Percentiles rank a stretch among this genome's conserved stretches.
Conservation (phyloP, 2,329 filamentous ascomycete genomes). For the Ilyonectria destructans region DNA sequence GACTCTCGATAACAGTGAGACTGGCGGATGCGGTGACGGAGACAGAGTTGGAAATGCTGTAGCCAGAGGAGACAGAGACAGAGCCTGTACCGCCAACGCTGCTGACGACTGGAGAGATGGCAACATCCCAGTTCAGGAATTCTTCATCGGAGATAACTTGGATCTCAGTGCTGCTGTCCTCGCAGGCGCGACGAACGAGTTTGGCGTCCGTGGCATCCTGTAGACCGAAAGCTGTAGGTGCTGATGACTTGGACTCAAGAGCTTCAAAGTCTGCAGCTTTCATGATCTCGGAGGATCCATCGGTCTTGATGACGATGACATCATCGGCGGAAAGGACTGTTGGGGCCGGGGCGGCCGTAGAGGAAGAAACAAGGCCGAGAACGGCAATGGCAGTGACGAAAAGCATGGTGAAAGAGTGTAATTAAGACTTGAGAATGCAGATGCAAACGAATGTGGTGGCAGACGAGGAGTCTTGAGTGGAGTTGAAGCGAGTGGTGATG, state of each 20-base stretch:
- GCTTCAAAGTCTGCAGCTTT: conserved; percentile 38
- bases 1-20: conserved; percentile 14
- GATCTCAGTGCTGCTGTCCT: conserved; percentile 42
- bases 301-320: conserved; percentile 39
- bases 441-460: conserved; percentile 7
- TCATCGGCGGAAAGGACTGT: conserved; percentile 35
- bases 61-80: conserved; percentile 34
- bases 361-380: conserved; percentile 36
- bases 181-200: conserved; percentile 31
- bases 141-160: conserved; percentile 40
- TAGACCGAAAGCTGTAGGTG: conserved; percentile 9
- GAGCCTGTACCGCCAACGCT: conserved; percentile 34
- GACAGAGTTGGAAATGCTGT: conserved; percentile 38
- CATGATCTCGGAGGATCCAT: conserved; percentile 41
- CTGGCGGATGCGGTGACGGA: conserved; percentile 15
- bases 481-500: too few relatives aligned
- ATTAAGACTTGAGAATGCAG: conserved; percentile 2
- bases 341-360: conserved; percentile 33
- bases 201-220: neutral
- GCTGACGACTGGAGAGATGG: conserved; percentile 44
- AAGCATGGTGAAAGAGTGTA: conserved; percentile 28
- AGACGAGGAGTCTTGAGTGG: too few relatives aligned
- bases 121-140: conserved; percentile 44
- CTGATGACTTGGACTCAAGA: conserved; percentile 29
- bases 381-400: conserved; percentile 33